phyloP scores from a whole-genome alignment of 208 protist species.

The Histomonas meleagridis region DNA sequence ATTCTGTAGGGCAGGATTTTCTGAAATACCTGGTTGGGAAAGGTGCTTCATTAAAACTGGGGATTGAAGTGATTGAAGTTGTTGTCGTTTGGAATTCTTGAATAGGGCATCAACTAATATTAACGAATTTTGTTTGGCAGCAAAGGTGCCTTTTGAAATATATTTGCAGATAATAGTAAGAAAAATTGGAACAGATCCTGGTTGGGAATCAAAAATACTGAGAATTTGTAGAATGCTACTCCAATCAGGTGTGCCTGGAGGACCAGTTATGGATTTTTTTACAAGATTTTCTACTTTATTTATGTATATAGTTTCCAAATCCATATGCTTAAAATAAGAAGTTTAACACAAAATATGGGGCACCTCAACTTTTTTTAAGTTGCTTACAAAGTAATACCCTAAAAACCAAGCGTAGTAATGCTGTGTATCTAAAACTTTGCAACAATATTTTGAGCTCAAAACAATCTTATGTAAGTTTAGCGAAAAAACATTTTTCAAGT shows the following conservation, averaged over 20 bases:
- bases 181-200: neutral
- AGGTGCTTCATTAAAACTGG: neutral
- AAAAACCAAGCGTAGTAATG: too few species aligned
- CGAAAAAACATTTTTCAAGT: too few species aligned
- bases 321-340: too few species aligned
- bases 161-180: neutral
- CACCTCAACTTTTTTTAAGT: too few species aligned
- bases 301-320: too few species aligned
- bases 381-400: too few species aligned
- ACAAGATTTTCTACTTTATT: neutral
- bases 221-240: neutral
- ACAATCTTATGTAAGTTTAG: too few species aligned
- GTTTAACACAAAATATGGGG: too few species aligned
- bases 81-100: neutral
- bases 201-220: neutral
- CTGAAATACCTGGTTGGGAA: neutral
- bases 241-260: neutral
- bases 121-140: neutral
- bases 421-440: too few species aligned
- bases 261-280: neutral
- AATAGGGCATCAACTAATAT: constrained; percentile 13
- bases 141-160: neutral
- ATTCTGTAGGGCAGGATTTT: neutral
- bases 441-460: too few species aligned
- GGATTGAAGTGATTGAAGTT: neutral